These are phyloP conservation scores for Penicillium silybi DNA, from an alignment of 495 filamentous ascomycete genomes.

Conservation along the genomic window DNA sequence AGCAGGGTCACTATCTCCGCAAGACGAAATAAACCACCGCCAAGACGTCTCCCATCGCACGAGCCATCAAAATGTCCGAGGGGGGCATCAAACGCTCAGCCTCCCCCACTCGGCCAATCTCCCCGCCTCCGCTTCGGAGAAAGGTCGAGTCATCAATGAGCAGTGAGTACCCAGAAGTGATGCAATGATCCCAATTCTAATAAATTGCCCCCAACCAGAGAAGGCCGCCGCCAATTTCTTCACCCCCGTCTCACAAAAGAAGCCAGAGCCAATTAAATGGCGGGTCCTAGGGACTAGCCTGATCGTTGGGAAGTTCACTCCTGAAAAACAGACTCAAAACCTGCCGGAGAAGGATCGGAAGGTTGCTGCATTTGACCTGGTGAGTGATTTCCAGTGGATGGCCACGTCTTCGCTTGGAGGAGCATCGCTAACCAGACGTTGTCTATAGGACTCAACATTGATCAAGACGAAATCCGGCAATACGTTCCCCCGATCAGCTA, in stretches of 20 bases:
- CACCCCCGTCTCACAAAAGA: constrained; percentile 80
- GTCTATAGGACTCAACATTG: constrained; percentile 74
- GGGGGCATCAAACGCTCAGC: constrained; percentile 32
- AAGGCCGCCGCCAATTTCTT: constrained; percentile 82
- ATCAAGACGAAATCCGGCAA: constrained; percentile 78
- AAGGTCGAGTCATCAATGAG: constrained; percentile 71
- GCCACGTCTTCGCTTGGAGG: neutral
- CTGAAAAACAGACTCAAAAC: constrained; percentile 23
- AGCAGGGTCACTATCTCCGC: neutral
- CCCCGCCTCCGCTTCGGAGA: constrained; percentile 45
- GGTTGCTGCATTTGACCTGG: constrained; percentile 89
- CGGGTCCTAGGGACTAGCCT: constrained; percentile 62
- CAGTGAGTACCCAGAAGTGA: constrained; percentile 47
- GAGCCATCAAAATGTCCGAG: constrained; percentile 31
- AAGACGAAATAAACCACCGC: neutral
- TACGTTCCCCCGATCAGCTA: constrained; percentile 60
- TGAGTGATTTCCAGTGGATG: constrained; percentile 41
- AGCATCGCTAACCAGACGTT: neutral
- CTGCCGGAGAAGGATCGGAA: constrained; percentile 43
- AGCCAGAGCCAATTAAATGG: constrained; percentile 76
- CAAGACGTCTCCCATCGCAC: constrained; percentile 16
- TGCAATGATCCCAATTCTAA: neutral
- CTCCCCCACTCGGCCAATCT: constrained; percentile 35
- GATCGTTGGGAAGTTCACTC: constrained; percentile 68
- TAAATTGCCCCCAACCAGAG: constrained; percentile 30